Base-by-base conservation (phyloP, 495 filamentous ascomycete species). In the Penicillium fimorum region DNA sequence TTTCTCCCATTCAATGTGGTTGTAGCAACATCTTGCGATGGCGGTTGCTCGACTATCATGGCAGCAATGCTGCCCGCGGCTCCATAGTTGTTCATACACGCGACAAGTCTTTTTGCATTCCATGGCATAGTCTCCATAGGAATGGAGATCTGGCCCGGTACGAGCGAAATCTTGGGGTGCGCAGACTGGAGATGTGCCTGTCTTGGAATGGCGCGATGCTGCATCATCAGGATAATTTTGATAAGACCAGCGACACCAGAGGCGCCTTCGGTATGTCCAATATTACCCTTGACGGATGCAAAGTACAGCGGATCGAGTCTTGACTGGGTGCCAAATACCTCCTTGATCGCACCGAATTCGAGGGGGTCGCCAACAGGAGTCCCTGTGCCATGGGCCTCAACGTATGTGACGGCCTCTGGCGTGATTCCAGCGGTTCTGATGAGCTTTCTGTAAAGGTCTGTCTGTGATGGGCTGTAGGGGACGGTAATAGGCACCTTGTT, bases 11-110 rank as follows among this genome's bases (percentile, higher is more conserved):
- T 24, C 60, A 62, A 20, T 37, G 43, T 27, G 17, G 49, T 27
- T 10, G 22, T 6, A 17, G 22, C 11, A 18, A 24, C 7, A 25
- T 38, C 22, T 27, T 40, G 30, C 22, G 25, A 38, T 41, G 12
- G 30, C 18, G 58, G 32, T 18, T 47, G 38, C 22, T 30, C 32
- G 41, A 80, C 58, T 9, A 83, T 54, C 48, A 82, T 61, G 0
- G 77, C 72, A 32, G 72, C 72, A 60, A 79, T 83, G 45, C 64
- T 73, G 1, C 80, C 79, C 0, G 76, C 70, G 1, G 79, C 80
- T 4, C 80, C 80, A 47, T 83, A 83, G 53, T 77, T 82, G 56
- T 78, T 82, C 44, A 81, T 65, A 0, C 70, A 50, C 0, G 76
- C 77, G 2, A 61, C 57, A 5, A 58, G 56, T 32, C 56, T 57